phyloP scores from a whole-genome alignment of 179 eudicot species.

The Patellifolia procumbens region DNA sequence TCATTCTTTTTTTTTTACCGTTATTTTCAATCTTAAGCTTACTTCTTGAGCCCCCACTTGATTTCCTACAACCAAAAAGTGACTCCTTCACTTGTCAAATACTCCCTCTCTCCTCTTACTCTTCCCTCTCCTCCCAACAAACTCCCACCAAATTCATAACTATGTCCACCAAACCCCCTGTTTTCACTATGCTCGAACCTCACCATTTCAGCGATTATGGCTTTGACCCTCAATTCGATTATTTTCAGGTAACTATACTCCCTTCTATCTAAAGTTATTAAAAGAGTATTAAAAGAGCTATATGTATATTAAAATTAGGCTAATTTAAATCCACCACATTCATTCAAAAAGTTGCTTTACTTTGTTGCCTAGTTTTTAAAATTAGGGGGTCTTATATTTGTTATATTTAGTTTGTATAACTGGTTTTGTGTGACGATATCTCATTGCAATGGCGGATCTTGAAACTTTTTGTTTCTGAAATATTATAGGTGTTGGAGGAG shows the following conservation, averaged over 20 bases:
- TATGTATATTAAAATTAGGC: too few species aligned
- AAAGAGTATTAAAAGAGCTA: too few species aligned
- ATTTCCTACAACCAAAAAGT: conserved; percentile 25
- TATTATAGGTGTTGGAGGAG: conserved; percentile 77
- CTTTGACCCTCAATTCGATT: conserved; percentile 81
- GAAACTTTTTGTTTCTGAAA: too few species aligned
- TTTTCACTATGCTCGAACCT: conserved; percentile 54
- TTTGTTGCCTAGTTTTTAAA: too few species aligned
- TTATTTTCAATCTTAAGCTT: conserved; percentile 10
- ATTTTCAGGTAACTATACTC: conserved; percentile 57
- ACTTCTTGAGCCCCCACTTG: conserved; percentile 19
- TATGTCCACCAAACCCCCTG: conserved; percentile 42
- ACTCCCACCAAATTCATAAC: background rate
- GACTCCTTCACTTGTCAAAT: background rate
- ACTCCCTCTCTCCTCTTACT: background rate
- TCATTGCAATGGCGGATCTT: too few species aligned
- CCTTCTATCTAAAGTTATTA: too few species aligned
- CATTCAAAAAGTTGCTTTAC: too few species aligned
- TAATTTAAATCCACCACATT: too few species aligned
- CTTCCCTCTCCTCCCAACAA: background rate
- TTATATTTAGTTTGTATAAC: too few species aligned
- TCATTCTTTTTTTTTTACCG: background rate
- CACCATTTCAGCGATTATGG: conserved; percentile 87
- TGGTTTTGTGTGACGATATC: too few species aligned
- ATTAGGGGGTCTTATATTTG: too few species aligned